Evolutionary conservation across 306 rosid species (phyloP), one percentile per base, ranked within the genome.

Genomic region (Dalbergia cultrata): DNA sequence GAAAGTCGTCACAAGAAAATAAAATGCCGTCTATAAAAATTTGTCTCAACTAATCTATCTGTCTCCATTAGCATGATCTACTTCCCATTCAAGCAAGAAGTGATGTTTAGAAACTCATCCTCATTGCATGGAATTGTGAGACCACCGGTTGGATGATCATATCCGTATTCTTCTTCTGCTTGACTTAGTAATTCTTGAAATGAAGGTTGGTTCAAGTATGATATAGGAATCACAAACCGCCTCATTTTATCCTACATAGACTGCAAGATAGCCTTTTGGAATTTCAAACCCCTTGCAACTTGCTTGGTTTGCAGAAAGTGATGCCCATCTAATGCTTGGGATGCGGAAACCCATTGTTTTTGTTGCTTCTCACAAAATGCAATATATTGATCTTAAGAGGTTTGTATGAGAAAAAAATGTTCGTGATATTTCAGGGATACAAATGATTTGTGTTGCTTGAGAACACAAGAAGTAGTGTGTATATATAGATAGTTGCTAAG

Each of bases 241-340:
- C 57, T 80, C 78, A 61, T 85, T 58, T 85, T 39, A 74, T 35
- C 87, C 85, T 49, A 59, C 88, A 62, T 85, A 87, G 7, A 84
- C 82, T n/a, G 72, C 78, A 19, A 84, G 66, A 34, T 53, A 75
- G 31, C 90, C 90, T 82, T 84, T 87, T 60, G 86, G 87, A 12
- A 84, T 83, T 43, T 81, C 75, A 37, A 5, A 19, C 5, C 59
- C 57, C 37, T 12, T 72, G 35, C 77, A 58, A 70, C n/a, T 10
- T 58, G 63, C 49, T 21, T 83, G 7, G 44, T 59, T 35, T 73
- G 71, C 13, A 49, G 52, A 41, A 39, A 41, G 11, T 22, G 43
- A 69, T 6, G 75, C 63, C 47, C 63, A 1, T 16, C 62, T 37
- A 49, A 80, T 35, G 35, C 73, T 5, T 1, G 74, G 75, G 43